These are phyloP conservation scores for Starmerella davenportii DNA, from an alignment of 805 yeast genomes.

Conservation along the genomic window DNA sequence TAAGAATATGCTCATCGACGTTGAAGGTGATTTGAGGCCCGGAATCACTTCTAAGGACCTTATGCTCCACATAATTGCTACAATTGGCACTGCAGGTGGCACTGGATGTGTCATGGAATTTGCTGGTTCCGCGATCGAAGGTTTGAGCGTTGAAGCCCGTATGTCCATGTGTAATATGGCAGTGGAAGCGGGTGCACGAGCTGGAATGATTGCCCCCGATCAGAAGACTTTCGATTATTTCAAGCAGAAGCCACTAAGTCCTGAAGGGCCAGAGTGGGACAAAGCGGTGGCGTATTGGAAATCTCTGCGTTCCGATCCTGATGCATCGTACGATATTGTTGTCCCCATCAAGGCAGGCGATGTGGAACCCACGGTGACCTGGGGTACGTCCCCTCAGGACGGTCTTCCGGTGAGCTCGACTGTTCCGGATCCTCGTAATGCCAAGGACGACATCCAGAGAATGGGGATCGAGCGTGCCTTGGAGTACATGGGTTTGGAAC, in stretches of 20 bases:
- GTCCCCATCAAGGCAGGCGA: slow-evolving; percentile 66
- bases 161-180: slow-evolving; percentile 99
- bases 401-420: slow-evolving; percentile 82
- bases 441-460: slow-evolving; percentile 45
- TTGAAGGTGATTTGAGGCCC: slow-evolving; percentile 65
- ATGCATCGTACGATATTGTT: slow-evolving; percentile 75
- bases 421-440: slow-evolving; percentile 76
- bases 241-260: slow-evolving; percentile 88
- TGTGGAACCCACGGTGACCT: slow-evolving; percentile 87
- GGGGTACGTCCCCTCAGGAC: slow-evolving; percentile 99
- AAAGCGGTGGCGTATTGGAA: slow-evolving; percentile 87
- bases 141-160: slow-evolving; percentile 87
- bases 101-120: slow-evolving; percentile 94
- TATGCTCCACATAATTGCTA: slow-evolving; percentile 83
- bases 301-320: slow-evolving; percentile 71
- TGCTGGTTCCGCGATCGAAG: slow-evolving; percentile 86
- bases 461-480: slow-evolving; percentile 84
- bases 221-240: slow-evolving; percentile 72
- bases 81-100: slow-evolving; percentile 98
- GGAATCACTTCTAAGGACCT: slow-evolving; percentile 95
- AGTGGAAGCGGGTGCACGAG: slow-evolving; percentile 97
- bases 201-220: slow-evolving; percentile 97
- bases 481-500: slow-evolving; percentile 72
- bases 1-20: slow-evolving; percentile 80
- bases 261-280: slow-evolving; percentile 86